Base-by-base conservation (phyloP, 768 basidiomycete genomes). In the Tulasnella sp. region DNA sequence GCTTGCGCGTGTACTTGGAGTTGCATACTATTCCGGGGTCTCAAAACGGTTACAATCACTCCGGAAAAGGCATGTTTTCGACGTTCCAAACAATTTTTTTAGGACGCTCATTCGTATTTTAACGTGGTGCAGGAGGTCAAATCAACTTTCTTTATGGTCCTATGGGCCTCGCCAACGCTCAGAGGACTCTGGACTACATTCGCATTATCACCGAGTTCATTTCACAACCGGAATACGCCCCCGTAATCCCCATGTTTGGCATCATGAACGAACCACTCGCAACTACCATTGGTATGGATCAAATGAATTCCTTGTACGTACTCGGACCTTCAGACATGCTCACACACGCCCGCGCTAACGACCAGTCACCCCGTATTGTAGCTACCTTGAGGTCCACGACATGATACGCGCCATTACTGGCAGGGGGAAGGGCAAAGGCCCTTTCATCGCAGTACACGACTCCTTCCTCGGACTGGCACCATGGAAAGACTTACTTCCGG, bases 31-130 rank as follows among this genome's bases (percentile, higher is more conserved):
- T 87, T 0, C 88, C 88, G 24, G 88, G 88, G 34, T 84, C 83
- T 72, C 95, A 97, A 87, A 98, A 97, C 84, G 96, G 96, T 6
- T 98, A 95, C 95, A 99, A 98, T 85, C 97, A 99, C 86, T 96
- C 95, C 34, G 97, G 97, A 20, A 89, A 91, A 82, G 86, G 54
- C 24, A 58, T 58, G 54, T 7, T 58, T 58, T 58, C 54, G 54
- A 22, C 6, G 6, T 22, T 58, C 6, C 8, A 58, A 8, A 22
- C 6, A 5, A 8, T n/a, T n/a, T 22, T 11, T 20, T 11, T 5
- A 20, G 11, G n/a, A 22, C 24, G 16, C 54, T 58, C n/a, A 58
- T 58, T 8, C n/a, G 44, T 46, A 46, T 7, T n/a, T 50, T 58
- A 22, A 8, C 18, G 18, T n/a, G 6, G 54, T 22, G 54, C n/a